A percentile compares a stretch with the other conserved stretches of the same genome.
These are phyloP conservation scores for Aphanomyces euteiches DNA, from an alignment of 352 stramenopile genomes.

Conservation along the genomic window DNA sequence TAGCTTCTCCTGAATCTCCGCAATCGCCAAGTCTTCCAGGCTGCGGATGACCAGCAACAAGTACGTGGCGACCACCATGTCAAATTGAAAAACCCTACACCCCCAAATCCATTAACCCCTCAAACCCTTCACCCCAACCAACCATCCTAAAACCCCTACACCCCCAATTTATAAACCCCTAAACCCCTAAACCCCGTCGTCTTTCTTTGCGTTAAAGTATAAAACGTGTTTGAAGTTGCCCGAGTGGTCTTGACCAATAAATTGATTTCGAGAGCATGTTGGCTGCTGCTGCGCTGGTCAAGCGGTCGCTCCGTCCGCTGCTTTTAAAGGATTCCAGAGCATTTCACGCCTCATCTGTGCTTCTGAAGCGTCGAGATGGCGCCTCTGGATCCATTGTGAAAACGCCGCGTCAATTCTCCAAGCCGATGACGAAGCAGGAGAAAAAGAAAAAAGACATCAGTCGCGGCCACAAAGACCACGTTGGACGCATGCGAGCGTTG, in stretches of 20 bases:
- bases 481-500: slow-evolving; percentile 12
- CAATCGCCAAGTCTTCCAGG: slow-evolving; percentile 60
- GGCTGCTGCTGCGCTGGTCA: background rate
- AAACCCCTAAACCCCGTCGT: background rate
- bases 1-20: slow-evolving; percentile 67
- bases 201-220: background rate
- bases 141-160: background rate
- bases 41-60: slow-evolving; percentile 73
- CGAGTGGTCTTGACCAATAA: background rate
- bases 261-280: slow-evolving; percentile 6
- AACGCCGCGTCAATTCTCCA: slow-evolving; percentile 49
- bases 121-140: background rate
- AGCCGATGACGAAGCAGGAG: slow-evolving; percentile 58
- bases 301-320: background rate
- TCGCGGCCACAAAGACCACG: slow-evolving; percentile 24
- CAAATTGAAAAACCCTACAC: background rate
- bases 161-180: background rate
- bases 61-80: slow-evolving; percentile 36
- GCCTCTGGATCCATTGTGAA: slow-evolving; percentile 64
- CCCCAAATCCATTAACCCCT: background rate
- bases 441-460: slow-evolving; percentile 26
- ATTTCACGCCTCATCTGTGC: slow-evolving; percentile 35
- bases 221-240: slow-evolving; percentile 16
- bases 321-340: background rate
- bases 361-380: slow-evolving; percentile 65